These are phyloP conservation scores for Lichtheimia ornata DNA, from an alignment of 371 early-diverging fungal species.

Conservation along the genomic window DNA sequence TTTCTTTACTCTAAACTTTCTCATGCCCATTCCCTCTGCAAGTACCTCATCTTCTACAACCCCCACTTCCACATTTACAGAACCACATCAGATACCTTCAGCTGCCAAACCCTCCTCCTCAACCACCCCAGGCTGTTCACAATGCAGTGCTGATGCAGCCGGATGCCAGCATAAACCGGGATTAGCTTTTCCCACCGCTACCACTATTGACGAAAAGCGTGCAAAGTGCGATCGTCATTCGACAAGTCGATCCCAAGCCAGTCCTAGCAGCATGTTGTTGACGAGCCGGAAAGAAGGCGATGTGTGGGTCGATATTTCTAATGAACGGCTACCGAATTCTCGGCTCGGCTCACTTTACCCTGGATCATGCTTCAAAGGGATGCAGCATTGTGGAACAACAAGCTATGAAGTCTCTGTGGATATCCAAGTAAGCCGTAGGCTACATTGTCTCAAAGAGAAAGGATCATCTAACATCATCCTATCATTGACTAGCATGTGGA, in stretches of 20 bases:
- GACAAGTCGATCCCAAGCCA: neutral
- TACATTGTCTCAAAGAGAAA: neutral
- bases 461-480: neutral
- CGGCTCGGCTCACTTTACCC: conserved; percentile 50
- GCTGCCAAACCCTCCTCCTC: no score
- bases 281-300: conserved; percentile 24
- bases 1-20: no score
- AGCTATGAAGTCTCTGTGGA: conserved; percentile 71
- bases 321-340: conserved; percentile 21
- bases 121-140: no score
- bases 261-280: conserved; percentile 8
- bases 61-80: neutral
- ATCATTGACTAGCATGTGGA: conserved; percentile 68
- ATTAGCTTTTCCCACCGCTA: no score
- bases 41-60: conserved; percentile 9
- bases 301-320: conserved; percentile 29
- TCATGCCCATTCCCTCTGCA: conserved; percentile 11
- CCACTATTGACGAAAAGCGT: no score
- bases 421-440: conserved; percentile 58
- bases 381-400: conserved; percentile 61
- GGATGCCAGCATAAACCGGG: no score
- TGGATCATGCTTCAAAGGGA: conserved; percentile 66
- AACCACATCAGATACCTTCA: no score
- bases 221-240: no score
- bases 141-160: no score